These are phyloP conservation scores for Penicillium desertorum DNA, from an alignment of 495 filamentous ascomycete species.

Conservation along the genomic window DNA sequence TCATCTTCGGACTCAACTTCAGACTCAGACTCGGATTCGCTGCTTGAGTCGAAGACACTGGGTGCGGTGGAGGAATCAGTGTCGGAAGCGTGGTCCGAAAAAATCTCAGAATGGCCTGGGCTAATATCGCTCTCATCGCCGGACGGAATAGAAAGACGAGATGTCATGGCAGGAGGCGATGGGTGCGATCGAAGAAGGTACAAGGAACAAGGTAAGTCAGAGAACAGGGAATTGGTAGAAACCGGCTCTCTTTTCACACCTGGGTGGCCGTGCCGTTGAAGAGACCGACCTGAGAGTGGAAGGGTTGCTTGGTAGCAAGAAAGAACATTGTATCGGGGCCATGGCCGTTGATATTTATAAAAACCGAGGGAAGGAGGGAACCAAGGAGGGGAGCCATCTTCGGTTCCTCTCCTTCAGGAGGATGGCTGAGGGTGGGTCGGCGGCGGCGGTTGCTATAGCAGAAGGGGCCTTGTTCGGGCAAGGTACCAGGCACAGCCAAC, in stretches of 20 bases:
- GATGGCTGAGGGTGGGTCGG: not conserved
- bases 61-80: constrained; percentile 14
- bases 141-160: constrained; percentile 7
- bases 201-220: constrained; percentile 11
- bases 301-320: constrained; percentile 15
- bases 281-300: constrained; percentile 10
- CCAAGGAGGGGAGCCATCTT: constrained; percentile 12
- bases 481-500: constrained; percentile 22
- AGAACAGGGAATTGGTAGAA: constrained; percentile 12
- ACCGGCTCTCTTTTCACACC: constrained; percentile 9
- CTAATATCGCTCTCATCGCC: constrained; percentile 17
- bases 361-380: constrained; percentile 10
- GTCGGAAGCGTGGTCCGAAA: constrained; percentile 16
- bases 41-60: constrained; percentile 12
- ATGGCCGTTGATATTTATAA: constrained; percentile 2
- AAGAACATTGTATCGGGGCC: constrained; percentile 4
- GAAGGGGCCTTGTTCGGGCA: constrained; percentile 5
- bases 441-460: constrained; percentile 1
- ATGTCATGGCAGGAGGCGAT: constrained; percentile 8
- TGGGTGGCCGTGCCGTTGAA: constrained; percentile 10
- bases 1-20: constrained; percentile 28
- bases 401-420: constrained; percentile 7
- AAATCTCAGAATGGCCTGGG: constrained; percentile 12
- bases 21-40: constrained; percentile 20
- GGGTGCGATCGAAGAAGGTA: constrained; percentile 9